phyloP scores from a whole-genome alignment of 129 eudicot genomes.

The Flaveria brownii region DNA sequence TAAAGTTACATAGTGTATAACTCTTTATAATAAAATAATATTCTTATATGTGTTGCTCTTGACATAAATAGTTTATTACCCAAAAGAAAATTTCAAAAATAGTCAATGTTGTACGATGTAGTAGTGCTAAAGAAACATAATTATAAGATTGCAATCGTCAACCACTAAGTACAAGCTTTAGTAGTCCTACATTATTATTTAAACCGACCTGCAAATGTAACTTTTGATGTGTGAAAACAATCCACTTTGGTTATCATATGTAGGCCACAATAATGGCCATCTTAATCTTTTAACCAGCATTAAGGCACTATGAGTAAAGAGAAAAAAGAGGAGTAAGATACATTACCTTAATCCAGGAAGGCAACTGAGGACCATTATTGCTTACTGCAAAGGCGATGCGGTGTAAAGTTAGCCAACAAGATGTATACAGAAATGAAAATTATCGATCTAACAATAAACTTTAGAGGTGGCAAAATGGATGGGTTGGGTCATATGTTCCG shows the following conservation, averaged over 20 bases:
- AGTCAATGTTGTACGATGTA: constrained; percentile 34
- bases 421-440: not conserved
- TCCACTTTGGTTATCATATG: constrained; percentile 27
- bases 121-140: constrained; percentile 24
- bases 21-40: too few relatives aligned
- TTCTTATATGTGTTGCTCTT: too few relatives aligned
- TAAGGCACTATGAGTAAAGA: not conserved
- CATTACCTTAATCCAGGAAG: constrained; percentile 21
- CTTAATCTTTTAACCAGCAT: constrained; percentile 31
- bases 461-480: not conserved
- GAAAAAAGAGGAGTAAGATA: not conserved
- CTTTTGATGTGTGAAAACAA: constrained; percentile 37
- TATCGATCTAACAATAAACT: not conserved
- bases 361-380: not conserved
- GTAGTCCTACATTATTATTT: constrained; percentile 34
- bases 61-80: constrained; percentile 17
- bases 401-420: not conserved
- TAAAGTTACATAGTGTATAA: too few relatives aligned
- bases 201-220: constrained; percentile 24
- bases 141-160: constrained; percentile 31
- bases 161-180: constrained; percentile 42
- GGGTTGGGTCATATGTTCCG: not conserved
- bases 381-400: not conserved
- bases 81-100: constrained; percentile 3
- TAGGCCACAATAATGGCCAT: constrained; percentile 20